Evolutionary conservation across 768 basidiomycete genomes (phyloP), one percentile per base, ranked within the genome.

Genomic region (Lactifluus pinguis): DNA sequence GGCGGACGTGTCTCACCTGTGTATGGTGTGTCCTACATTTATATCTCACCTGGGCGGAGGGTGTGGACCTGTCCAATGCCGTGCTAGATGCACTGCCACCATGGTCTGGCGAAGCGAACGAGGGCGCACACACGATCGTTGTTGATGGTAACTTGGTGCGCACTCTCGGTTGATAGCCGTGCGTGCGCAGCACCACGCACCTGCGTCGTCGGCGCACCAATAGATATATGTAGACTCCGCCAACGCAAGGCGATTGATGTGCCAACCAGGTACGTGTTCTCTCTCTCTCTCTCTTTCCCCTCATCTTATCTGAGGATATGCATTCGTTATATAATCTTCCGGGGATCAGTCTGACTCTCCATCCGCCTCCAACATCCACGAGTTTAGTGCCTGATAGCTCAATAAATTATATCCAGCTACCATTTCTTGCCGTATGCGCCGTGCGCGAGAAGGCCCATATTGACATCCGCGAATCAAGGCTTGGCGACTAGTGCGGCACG

Each of bases 191-290:
- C 74, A 2, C 70, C 72, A 11, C 60, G 73, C 0, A 67, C 73
- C 15, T 63, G 56, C 3, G 76, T 87, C 3, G 62, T 72, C n/a
- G 76, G 76, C 19, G 84, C 85, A 0, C 82, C 83, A 3, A 64
- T 70, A 3, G 78, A 79, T 53, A 76, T 92, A 34, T 77, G 75
- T n/a, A 74, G 76, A 44, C 69, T 93, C 25, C 77, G 90, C 25
- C 87, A 93, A 71, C 79, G 85, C 62, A 93, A 94, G 49, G 92
- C 93, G 68, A 74, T 92, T 13, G 79, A 79, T 5, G 77, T 93
- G 53, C 69, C 1, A 92, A 92, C 68, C 87, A 92, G 79, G 89
- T 92, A 51, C 21, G 3, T 30, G 14, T 55, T 17, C 45, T 41
- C 41, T 19, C 17, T 25, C 17, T 25, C n/a, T 15, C 45, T 39